Evolutionary conservation across 23 red algal species (phyloP), one percentile per base, ranked within the genome.

Genomic region (Gracilaria domingensis): DNA sequence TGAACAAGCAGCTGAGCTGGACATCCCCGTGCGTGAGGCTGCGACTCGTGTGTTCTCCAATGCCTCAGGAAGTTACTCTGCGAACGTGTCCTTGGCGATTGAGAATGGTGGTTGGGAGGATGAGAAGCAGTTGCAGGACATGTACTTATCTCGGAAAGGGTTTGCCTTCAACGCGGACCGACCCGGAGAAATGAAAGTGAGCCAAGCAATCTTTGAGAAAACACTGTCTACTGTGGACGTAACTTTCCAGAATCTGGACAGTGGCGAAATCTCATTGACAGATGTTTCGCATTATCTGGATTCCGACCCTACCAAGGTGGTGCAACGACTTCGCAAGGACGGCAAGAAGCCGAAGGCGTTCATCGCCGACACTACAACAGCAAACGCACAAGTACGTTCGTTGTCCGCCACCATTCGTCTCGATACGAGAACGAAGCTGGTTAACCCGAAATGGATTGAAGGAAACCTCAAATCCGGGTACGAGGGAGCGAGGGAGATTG

Each of bases 371-470:
- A 96, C 97, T 14, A 99, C 97, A 12, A 99, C 97, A 1, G 97
- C 97, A 28, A 99, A 96, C 75, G 93, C 91, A 4, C 93, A 95
- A 48, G 97, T 99, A 11, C 90, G 97, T 20, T 92, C 91, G 0
- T 88, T 99, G 64, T 93, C 90, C 50, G 93, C 95, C 44, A 99
- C 95, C 20, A 90, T 99, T 56, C 97, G 97, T 24, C 84, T 99
- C 25, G 97, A 99, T 56, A 91, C 93, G 25, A 86, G 97, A 45
- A 99, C 97, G 39, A 99, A 99, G 67, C 80, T 99, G 45, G 70
- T 99, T 14, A 99, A 99, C 59, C 97, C 97, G 21, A 99, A 99
- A 70, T 99, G 97, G 97, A 94, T 94, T 85, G 97, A 99, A 61
- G 97, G 97, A 32, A 95, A 96, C 79, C 45, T 99, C 32, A 71